Base-by-base conservation (phyloP, 2,329 filamentous ascomycete genomes). In the Pezicula neosporulosa region DNA sequence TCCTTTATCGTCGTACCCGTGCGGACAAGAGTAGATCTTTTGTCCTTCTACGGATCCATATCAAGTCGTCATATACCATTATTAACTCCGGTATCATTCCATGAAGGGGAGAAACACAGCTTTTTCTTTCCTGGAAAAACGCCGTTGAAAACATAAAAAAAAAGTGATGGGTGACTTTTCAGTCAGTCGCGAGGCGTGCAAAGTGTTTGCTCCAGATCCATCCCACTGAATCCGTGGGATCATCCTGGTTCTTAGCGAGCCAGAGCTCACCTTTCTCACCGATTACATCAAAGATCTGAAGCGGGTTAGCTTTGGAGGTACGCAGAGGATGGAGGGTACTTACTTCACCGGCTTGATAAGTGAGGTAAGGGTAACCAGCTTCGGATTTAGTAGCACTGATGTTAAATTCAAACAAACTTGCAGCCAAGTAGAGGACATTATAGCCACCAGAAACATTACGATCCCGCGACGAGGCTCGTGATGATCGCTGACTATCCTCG, bases 181-280 rank as follows among this genome's bases (percentile, higher is more conserved):
- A 67, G 48, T 68, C 68, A n/a, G 63, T 61, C 28, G 71, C 70
- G 45, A 82, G 65, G 49, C 76, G 77, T 39, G 87, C 87, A 76
- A 99, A 99, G 73, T 99, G 94, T 70, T 97, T 97, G 63, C 92
- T 96, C 94, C 94, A 99, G 63, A 99, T 96, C 94, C 94, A 99
- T 47, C 94, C 94, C 33, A 97, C 85, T 58, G 85, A 80, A 58
- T 87, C 81, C 10, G 76, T 78, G 1, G 83, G 75, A 69, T 99
- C 94, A 65, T 99, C 94, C 72, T 99, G 94, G 67, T 99, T 99
- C 70, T 90, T 90, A 48, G 94, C 94, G 51, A 99, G 83, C 94
- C 94, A 99, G 45, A 97, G 80, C 74, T 99, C 94, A 57, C 94
- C 94, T 68, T 97, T 97, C 70, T 97, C 92, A 28, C 87, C 94